Base-by-base conservation (phyloP, 192 early-diverging fungal species). In the Coemansia aciculifera region DNA sequence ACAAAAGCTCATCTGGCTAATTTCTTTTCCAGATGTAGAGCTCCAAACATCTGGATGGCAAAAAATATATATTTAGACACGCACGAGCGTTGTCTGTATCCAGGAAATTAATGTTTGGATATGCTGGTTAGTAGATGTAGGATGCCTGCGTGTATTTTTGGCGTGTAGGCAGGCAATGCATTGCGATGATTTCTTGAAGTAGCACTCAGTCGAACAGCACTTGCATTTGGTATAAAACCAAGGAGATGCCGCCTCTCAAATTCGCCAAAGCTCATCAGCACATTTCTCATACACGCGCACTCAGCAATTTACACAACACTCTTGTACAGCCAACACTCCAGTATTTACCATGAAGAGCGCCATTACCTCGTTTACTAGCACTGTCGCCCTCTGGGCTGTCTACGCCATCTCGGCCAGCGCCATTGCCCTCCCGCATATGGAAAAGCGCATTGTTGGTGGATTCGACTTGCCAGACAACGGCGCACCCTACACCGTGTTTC, bases 381-480 rank as follows among this genome's bases (percentile, higher is more conserved):
- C 59, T 5, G 36, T 60, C 21, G 36, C 59, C n/a, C 36, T 60
- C 19, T 60, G 36, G 59, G 21, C 59, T 6, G 19, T 10, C 36
- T 60, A 23, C n/a, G 34, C 59, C 59, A 38, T 39, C 59, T 38
- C 59, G 36, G 36, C 8, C 59, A 39, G 36, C 21, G 37, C 59
- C 5, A 17, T 60, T 23, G 59, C 59, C 34, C n/a, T 60, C 59
- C 59, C 59, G 19, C 63, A 44, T 12, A 61, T 73, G 31, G 34
- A 8, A 42, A 73, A 68, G 61, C 72, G 72, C 38, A 73, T 73
- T 17, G 38, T 62, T 23, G 49, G 52, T 5, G 72, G 72, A 11
- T 38, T 23, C 15, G 29, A 10, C 1, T 5, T 64, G 57, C 49
- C 57, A 1, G 34, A 31, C 6, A 39, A 24, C 13, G 2, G 3